Conservation (phyloP, 2,329 filamentous ascomycete species). For the Sclerotiophoma versabilis region DNA sequence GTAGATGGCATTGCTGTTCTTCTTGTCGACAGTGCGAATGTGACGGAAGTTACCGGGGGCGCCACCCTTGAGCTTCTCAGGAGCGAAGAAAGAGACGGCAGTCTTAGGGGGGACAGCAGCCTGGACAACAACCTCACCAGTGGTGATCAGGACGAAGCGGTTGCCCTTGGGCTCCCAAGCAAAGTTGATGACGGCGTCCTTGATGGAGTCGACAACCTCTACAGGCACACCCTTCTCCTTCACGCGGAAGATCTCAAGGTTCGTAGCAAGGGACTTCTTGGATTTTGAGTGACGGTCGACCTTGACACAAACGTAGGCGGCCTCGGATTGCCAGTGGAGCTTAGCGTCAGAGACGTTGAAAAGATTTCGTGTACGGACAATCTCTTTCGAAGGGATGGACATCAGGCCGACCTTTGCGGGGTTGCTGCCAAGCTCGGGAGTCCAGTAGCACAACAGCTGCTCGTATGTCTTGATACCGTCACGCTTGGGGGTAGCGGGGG, state of each 20-base stretch:
- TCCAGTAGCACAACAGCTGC: conserved; percentile 98
- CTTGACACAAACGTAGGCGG: conserved; percentile 94
- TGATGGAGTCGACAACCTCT: conserved; percentile 96
- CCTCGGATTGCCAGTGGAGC: conserved; percentile 98
- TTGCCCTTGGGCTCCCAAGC: conserved; percentile 99
- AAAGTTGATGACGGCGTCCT: conserved; percentile 99
- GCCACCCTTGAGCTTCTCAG: conserved; percentile 87
- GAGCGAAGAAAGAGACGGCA: conserved; percentile 92
- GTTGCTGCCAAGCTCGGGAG: conserved; percentile 96
- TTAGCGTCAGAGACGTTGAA: conserved; percentile 99
- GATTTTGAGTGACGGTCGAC: conserved; percentile 98
- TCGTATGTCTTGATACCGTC: conserved; percentile 91
- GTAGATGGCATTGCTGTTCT: conserved; percentile 99
- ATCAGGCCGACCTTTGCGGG: conserved; percentile 96
- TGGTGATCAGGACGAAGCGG: conserved; percentile 96
- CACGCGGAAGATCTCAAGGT: conserved; percentile 97
- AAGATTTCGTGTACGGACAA: conserved; percentile 92
- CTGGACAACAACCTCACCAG: conserved; percentile 78
- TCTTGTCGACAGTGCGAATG: conserved; percentile 94
- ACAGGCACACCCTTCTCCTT: conserved; percentile 98
- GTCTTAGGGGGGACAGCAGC: conserved; percentile 92
- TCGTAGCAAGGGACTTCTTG: conserved; percentile 96
- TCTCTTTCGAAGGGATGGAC: conserved; percentile 93
- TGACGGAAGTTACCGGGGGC: conserved; percentile 93
- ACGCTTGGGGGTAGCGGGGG: conserved; percentile 79